A percentile compares a stretch with the other conserved stretches of the same genome.
These are phyloP conservation scores for Tulasnella sp. DNA, from an alignment of 768 basidiomycete species.

Conservation along the genomic window DNA sequence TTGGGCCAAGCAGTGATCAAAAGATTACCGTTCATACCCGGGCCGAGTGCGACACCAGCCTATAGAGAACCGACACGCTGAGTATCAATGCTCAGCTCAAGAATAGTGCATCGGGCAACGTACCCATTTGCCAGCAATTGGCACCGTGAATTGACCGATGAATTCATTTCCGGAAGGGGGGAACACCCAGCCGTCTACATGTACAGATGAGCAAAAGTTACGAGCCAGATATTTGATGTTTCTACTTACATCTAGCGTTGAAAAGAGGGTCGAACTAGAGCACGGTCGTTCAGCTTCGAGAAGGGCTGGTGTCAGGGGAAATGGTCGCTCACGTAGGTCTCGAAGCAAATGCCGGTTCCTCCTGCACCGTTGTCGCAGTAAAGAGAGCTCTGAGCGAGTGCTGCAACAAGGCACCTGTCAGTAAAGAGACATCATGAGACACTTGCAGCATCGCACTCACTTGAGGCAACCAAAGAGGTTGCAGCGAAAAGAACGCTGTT, in stretches of 20 bases:
- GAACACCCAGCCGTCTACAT: constrained; percentile 22
- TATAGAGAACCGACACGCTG: not conserved
- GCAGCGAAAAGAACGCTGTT: constrained; percentile 9
- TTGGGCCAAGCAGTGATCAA: constrained; percentile 62
- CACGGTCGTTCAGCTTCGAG: not conserved
- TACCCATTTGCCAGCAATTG: constrained; percentile 52
- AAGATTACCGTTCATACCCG: constrained; percentile 54
- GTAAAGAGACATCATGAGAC: not conserved
- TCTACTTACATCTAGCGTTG: constrained; percentile 17
- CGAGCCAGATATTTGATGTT: no score
- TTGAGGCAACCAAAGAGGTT: constrained; percentile 11
- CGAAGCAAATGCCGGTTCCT: constrained; percentile 25
- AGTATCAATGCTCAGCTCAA: not conserved
- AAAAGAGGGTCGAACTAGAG: constrained; percentile 18
- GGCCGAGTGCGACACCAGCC: constrained; percentile 51
- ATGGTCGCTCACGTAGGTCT: constrained; percentile 18
- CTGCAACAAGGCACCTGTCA: not conserved
- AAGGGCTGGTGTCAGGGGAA: not conserved
- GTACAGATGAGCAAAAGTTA: not conserved
- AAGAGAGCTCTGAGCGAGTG: constrained; percentile 17
- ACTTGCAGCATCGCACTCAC: not conserved
- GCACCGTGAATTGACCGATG: constrained; percentile 60
- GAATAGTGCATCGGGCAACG: not conserved
- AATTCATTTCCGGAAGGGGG: constrained; percentile 44
- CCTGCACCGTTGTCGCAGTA: constrained; percentile 22